Conservation (phyloP, 1,139 yeast genomes). For the Zygosaccharomyces sapae region DNA sequence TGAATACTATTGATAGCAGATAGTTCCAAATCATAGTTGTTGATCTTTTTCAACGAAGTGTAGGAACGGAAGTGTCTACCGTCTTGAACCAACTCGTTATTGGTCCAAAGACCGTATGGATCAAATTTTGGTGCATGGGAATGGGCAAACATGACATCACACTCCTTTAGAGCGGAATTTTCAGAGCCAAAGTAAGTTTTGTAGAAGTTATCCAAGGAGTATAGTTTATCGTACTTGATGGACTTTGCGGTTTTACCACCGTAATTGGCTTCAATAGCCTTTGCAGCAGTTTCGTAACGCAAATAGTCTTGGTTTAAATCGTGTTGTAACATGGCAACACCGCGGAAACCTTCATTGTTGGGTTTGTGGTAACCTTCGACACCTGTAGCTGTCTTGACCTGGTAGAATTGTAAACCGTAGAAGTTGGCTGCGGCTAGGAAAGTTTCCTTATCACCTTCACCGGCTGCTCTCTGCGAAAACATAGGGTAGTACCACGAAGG, state of each 20-base stretch:
- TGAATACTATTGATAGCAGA: constrained; percentile 30
- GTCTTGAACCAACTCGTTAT: constrained; percentile 26
- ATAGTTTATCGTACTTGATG: constrained; percentile 22
- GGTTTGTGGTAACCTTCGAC: constrained; percentile 33
- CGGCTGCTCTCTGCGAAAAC: constrained; percentile 77
- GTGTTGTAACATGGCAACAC: constrained; percentile 35
- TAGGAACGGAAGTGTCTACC: constrained; percentile 33
- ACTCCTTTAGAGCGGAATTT: constrained; percentile 14
- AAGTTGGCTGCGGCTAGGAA: constrained; percentile 76
- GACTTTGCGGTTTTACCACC: constrained; percentile 7
- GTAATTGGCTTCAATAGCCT: constrained; percentile 17
- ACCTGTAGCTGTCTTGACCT: constrained; percentile 48
- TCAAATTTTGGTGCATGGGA: constrained; percentile 35
- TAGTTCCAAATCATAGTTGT: constrained; percentile 32
- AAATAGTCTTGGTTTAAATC: constrained; percentile 33
- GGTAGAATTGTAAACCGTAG: constrained; percentile 56
- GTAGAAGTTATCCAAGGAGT: constrained; percentile 25
- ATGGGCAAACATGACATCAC: constrained; percentile 34
- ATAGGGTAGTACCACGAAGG: constrained; percentile 79
- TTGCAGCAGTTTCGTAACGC: constrained; percentile 21
- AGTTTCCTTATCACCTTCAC: constrained; percentile 91
- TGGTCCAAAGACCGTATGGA: constrained; percentile 26
- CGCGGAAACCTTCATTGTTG: constrained; percentile 27
- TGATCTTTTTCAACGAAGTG: constrained; percentile 24
- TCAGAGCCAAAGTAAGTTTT: constrained; percentile 23